Evolutionary conservation across 73 alveolate species (phyloP).

Genomic region (Diophrys sp.): DNA sequence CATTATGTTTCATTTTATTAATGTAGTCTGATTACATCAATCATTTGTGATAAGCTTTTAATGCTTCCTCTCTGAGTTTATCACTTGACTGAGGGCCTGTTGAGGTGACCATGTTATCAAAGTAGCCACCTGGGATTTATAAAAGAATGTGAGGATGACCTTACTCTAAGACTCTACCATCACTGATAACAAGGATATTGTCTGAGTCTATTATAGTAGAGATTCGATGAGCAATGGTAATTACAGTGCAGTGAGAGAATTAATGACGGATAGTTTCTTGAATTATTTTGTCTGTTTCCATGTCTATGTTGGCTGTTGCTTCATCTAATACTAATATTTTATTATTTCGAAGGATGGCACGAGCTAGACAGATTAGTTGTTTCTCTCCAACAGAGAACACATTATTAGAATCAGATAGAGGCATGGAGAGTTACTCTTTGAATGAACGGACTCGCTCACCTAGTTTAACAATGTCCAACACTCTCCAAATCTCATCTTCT

Average conservation of each 20-base stretch:
- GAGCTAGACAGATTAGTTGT: slow-evolving; percentile 63
- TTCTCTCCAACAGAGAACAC: slow-evolving; percentile 62
- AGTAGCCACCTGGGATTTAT: slow-evolving; percentile 1
- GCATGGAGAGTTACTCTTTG: not conserved
- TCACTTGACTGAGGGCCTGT: too few relatives aligned
- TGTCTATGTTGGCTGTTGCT: slow-evolving; percentile 69
- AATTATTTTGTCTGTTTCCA: slow-evolving; percentile 57
- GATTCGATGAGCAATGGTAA: slow-evolving; percentile 57
- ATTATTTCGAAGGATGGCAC: slow-evolving; percentile 51
- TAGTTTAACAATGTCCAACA: not conserved
- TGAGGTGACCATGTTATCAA: slow-evolving; percentile 11
- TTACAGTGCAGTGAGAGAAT: slow-evolving; percentile 47
- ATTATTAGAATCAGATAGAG: not conserved
- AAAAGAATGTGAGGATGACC: slow-evolving; percentile 24
- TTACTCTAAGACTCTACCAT: slow-evolving; percentile 23
- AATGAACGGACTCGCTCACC: not conserved
- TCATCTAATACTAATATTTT: slow-evolving; percentile 65
- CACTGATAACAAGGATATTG: slow-evolving; percentile 17
- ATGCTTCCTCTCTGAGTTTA: too few relatives aligned
- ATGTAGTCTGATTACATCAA: too few relatives aligned
- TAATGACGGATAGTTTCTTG: slow-evolving; percentile 31
- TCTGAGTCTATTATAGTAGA: slow-evolving; percentile 16
- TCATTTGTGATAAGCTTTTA: too few relatives aligned
- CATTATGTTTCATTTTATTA: not conserved
- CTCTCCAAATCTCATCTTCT: slow-evolving; percentile 5